These are phyloP conservation scores for Knoxdaviesia capensis DNA, from an alignment of 2,329 filamentous ascomycete genomes.

Conservation along the genomic window DNA sequence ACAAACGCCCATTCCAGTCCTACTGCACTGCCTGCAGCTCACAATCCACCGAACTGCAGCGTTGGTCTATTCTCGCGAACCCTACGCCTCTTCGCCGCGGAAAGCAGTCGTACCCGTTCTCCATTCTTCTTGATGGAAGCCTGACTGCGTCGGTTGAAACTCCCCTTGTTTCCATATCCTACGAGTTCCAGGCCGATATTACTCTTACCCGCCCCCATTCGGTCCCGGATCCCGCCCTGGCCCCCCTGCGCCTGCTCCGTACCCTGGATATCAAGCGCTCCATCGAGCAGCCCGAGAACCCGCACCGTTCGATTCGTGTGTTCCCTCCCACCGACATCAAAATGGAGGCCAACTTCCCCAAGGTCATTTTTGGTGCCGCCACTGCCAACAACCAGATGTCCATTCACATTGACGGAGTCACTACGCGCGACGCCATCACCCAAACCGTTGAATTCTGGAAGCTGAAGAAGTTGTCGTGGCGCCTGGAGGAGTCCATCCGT, in stretches of 20 bases:
- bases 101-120: conserved; percentile 70
- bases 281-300: conserved; percentile 49
- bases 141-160: conserved; percentile 71
- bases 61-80: conserved; percentile 55
- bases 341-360: conserved; percentile 61
- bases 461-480: conserved; percentile 80
- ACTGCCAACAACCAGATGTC: conserved; percentile 63
- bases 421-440: conserved; percentile 44
- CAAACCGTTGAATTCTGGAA: conserved; percentile 68
- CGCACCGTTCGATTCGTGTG: conserved; percentile 79
- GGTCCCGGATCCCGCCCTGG: conserved; percentile 17
- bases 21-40: conserved; percentile 62
- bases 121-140: conserved; percentile 64
- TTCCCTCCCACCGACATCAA: conserved; percentile 94
- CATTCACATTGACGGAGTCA: conserved; percentile 71
- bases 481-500: conserved; percentile 72
- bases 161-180: conserved; percentile 51
- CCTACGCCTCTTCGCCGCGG: conserved; percentile 30
- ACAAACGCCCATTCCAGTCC: conserved; percentile 62
- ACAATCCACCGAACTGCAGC: conserved; percentile 53
- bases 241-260: conserved; percentile 39
- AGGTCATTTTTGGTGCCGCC: conserved; percentile 52
- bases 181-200: conserved; percentile 53
- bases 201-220: conserved; percentile 36
- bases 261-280: conserved; percentile 60